phyloP scores from a whole-genome alignment of 2,329 filamentous ascomycete genomes.

The Myriosclerotinia curreyana region DNA sequence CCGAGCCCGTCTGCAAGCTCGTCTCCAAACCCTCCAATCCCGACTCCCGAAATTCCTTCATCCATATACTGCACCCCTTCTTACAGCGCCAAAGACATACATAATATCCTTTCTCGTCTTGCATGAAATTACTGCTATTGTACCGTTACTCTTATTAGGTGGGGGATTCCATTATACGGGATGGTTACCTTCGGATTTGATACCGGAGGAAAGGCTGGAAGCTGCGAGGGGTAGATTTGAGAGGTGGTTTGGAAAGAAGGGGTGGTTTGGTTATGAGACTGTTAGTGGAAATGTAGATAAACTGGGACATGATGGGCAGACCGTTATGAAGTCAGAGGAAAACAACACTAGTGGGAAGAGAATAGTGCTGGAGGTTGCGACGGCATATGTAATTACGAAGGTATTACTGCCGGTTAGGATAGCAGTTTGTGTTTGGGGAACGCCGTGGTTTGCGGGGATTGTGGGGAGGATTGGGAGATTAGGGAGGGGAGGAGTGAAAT shows the following conservation, averaged over 20 bases:
- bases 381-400: slow-evolving; percentile 90
- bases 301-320: slow-evolving; percentile 36
- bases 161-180: slow-evolving; percentile 76
- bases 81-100: slow-evolving; percentile 76
- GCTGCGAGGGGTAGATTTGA: slow-evolving; percentile 67
- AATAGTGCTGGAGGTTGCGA: slow-evolving; percentile 64
- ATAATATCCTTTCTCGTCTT: slow-evolving; percentile 82
- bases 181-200: slow-evolving; percentile 57
- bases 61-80: slow-evolving; percentile 66
- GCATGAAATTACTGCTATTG: slow-evolving; percentile 85
- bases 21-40: background rate
- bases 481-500: slow-evolving; percentile 16
- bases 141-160: slow-evolving; percentile 73
- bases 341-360: slow-evolving; percentile 41
- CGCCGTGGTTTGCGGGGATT: slow-evolving; percentile 84
- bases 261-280: slow-evolving; percentile 67
- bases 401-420: slow-evolving; percentile 75
- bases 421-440: slow-evolving; percentile 76
- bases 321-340: slow-evolving; percentile 33
- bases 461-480: slow-evolving; percentile 47
- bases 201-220: slow-evolving; percentile 20
- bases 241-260: slow-evolving; percentile 71
- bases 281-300: slow-evolving; percentile 11
- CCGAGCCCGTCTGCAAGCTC: background rate
- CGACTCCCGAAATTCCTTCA: slow-evolving; percentile 60